phyloP scores from a whole-genome alignment of 164 flowering plant genomes.

The Piper betle region DNA sequence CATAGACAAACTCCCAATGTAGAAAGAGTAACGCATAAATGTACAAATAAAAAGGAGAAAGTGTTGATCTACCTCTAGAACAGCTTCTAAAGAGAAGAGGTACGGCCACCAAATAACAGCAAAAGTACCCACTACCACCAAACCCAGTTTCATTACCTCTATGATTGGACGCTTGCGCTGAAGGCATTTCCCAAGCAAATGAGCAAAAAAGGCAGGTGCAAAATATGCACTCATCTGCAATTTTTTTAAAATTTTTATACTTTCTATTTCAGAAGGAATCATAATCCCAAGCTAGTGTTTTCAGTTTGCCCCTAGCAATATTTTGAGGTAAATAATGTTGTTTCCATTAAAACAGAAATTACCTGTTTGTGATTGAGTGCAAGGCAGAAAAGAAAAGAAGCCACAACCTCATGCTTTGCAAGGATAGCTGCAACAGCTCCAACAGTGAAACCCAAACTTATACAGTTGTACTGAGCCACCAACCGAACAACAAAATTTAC shows the following conservation, averaged over 20 bases:
- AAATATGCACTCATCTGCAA: slow-evolving; percentile 92
- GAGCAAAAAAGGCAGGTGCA: slow-evolving; percentile 92
- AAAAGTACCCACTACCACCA: slow-evolving; percentile 71
- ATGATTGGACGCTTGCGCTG: slow-evolving; percentile 47
- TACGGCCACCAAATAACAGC: slow-evolving; percentile 87
- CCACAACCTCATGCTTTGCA: slow-evolving; percentile 52
- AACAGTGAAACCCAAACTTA: slow-evolving; percentile 82
- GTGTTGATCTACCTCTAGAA: slow-evolving; percentile 32
- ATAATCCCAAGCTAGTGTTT: neutral
- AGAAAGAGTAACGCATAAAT: neutral
- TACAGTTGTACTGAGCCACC: slow-evolving; percentile 74
- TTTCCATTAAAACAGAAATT: neutral
- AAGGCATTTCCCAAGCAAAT: slow-evolving; percentile 74
- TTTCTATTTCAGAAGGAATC: neutral
- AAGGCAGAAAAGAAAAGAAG: slow-evolving; percentile 50
- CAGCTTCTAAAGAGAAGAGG: slow-evolving; percentile 47
- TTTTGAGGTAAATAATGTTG: neutral
- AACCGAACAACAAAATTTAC: neutral
- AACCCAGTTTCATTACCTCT: slow-evolving; percentile 57
- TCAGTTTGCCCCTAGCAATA: neutral
- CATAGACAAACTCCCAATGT: no score
- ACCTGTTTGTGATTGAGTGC: slow-evolving; percentile 98
- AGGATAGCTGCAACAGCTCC: slow-evolving; percentile 84
- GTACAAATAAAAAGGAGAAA: neutral
- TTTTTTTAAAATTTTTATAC: neutral